Evolutionary conservation across 2,329 filamentous ascomycete species (phyloP).

Genomic region (Pseudogymnoascus sp.): DNA sequence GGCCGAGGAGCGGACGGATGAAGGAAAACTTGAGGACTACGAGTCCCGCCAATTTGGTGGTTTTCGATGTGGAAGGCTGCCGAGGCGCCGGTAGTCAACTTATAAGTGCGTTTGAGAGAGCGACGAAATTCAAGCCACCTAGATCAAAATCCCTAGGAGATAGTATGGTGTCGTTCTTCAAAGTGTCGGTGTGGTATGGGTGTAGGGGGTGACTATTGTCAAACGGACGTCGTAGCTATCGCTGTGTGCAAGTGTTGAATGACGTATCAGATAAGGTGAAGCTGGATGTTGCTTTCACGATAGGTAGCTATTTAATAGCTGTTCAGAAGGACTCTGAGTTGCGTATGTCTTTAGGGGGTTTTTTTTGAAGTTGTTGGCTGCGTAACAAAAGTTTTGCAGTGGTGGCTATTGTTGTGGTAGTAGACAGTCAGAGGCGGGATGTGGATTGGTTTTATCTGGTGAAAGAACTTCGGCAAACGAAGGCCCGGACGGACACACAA

Average conservation of each 20-base stretch:
- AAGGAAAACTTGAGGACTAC: conserved; percentile 64
- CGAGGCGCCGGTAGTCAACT: conserved; percentile 23
- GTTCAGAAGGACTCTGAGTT: conserved; percentile 10
- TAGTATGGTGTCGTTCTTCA: conserved; percentile 2
- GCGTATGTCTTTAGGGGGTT: not conserved
- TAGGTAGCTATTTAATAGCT: not conserved
- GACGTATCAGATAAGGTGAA: conserved; percentile 1
- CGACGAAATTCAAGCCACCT: conserved; percentile 6
- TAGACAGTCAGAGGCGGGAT: conserved; percentile 1
- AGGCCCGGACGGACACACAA: not conserved
- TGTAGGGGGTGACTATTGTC: not conserved
- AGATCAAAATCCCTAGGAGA: not conserved
- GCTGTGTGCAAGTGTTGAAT: not conserved
- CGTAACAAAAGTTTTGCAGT: conserved; percentile 7
- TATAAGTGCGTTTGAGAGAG: not conserved
- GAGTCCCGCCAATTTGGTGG: conserved; percentile 93
- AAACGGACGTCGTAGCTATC: not conserved
- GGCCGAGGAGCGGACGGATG: conserved; percentile 84
- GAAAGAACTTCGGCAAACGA: conserved; percentile 5
- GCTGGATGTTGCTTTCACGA: not conserved
- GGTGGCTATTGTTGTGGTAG: conserved; percentile 5
- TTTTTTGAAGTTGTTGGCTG: conserved; percentile 1
- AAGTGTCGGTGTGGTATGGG: not conserved
- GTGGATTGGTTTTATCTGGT: conserved; percentile 5
- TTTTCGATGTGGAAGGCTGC: conserved; percentile 34